Base-by-base conservation (phyloP, 1,284 basidiomycete species). In the Leccinum pachyderme region DNA sequence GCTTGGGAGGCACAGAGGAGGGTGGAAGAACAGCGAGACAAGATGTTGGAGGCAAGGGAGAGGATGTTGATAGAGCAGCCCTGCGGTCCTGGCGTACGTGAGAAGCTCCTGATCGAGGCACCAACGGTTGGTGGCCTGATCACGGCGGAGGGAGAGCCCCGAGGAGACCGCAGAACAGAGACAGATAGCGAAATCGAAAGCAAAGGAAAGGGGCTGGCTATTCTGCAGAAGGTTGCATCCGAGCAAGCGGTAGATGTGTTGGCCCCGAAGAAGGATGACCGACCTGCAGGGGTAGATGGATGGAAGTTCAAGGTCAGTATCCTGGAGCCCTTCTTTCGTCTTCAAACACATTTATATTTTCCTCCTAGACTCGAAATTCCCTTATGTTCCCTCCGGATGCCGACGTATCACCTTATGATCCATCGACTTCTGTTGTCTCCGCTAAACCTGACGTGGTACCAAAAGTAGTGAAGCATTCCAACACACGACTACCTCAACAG, bases 381-480 rank as follows among this genome's bases (percentile, higher is more conserved):
- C 79, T 98, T 52, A 95, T 96, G 92, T 98, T 95, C 66, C 70
- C 88, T 1, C 94, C 95, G 2, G 95, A 96, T 66, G 91, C 91
- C 28, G 88, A 98, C 67, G 76, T 81, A 29, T 83, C 87, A n/a
- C 91, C 93, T 0, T 91, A 93, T 63, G 81, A 84, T 59, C 72
- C 74, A 8, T 67, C 73, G n/a, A 62, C 67, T 3, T 67, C 69
- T 39, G 60, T 67, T 18, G 51, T 72, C 43, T 59, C 63, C 13
- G 58, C 68, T 22, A 76, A 76, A 44, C 62, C 74, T 12, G 76
- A 63, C 2, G 76, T 72, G 11, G 81, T 82, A 55, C 81, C 86
- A 0, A 89, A 84, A 62, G 73, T 79, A 7, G 89, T 97, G 64
- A 82, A 83, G 44, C 84, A 96, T 67, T 75, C 73, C 22, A 93